Evolutionary conservation across 495 filamentous ascomycete genomes (phyloP).

Genomic region (Aspergillus affinis): DNA sequence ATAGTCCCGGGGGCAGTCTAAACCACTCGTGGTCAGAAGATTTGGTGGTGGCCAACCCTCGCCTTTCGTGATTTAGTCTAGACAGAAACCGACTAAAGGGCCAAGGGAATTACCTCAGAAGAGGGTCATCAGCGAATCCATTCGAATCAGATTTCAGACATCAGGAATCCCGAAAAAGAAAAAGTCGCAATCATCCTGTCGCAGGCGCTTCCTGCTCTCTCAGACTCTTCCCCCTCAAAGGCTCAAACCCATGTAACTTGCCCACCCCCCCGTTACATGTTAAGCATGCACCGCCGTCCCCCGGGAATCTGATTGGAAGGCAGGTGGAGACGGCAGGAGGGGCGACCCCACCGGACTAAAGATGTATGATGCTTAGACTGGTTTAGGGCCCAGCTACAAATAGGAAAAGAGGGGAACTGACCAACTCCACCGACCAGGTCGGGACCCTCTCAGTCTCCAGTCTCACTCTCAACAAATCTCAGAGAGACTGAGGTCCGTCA

Average conservation of each 20-base stretch:
- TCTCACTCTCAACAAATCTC: no score
- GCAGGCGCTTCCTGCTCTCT: no score
- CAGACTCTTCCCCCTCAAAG: no score
- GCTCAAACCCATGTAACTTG: no score
- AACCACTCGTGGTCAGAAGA: conserved; percentile 11
- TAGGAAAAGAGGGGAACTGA: conserved; percentile 18
- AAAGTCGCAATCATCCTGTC: no score
- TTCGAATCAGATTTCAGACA: no score
- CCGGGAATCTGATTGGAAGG: background rate
- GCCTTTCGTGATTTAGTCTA: no score
- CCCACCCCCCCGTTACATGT: conserved; percentile 13
- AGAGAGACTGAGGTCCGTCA: no score
- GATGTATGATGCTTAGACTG: conserved; percentile 29
- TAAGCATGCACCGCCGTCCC: conserved; percentile 6
- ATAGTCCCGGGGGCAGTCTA: no score
- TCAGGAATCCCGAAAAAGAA: no score
- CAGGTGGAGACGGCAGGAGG: background rate
- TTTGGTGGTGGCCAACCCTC: background rate
- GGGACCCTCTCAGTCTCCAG: no score
- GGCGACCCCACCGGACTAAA: conserved; percentile 10
- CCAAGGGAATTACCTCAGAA: conserved; percentile 1
- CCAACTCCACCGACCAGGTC: conserved; percentile 7
- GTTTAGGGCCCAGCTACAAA: conserved; percentile 19
- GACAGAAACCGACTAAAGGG: no score
- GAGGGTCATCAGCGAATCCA: background rate